Conservation (phyloP, 164 flowering plant genomes). For the Akebia trifoliata region DNA sequence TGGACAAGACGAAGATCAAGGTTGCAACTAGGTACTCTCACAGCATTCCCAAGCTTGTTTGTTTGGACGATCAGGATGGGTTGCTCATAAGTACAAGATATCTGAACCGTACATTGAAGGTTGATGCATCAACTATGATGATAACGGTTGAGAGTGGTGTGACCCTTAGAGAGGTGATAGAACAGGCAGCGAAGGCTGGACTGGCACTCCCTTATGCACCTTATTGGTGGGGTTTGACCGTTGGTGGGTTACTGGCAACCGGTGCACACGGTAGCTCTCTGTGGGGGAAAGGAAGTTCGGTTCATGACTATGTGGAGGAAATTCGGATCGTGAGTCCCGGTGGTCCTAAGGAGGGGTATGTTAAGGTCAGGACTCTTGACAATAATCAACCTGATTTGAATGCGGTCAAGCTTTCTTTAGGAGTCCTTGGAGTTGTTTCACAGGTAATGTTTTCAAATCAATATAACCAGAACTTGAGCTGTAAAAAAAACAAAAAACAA, state of each 20-base stretch:
- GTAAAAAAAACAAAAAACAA: too few relatives aligned
- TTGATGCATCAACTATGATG: slow-evolving; percentile 28
- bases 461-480: too few relatives aligned
- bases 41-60: slow-evolving; percentile 63
- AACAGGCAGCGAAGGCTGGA: slow-evolving; percentile 45
- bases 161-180: slow-evolving; percentile 45
- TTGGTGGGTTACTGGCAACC: slow-evolving; percentile 61
- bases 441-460: slow-evolving; percentile 39
- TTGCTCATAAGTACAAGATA: slow-evolving; percentile 55
- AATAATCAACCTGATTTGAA: slow-evolving; percentile 32
- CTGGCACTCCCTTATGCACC: slow-evolving; percentile 64
- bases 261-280: slow-evolving; percentile 82
- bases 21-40: slow-evolving; percentile 52
- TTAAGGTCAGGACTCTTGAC: slow-evolving; percentile 32
- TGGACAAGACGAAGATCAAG: slow-evolving; percentile 40
- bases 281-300: slow-evolving; percentile 62
- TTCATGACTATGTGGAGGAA: slow-evolving; percentile 55
- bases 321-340: slow-evolving; percentile 52
- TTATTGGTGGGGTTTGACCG: slow-evolving; percentile 78
- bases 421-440: slow-evolving; percentile 75
- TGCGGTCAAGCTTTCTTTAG: slow-evolving; percentile 61
- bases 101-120: slow-evolving; percentile 28
- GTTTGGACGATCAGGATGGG: slow-evolving; percentile 52
- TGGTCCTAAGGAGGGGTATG: slow-evolving; percentile 42
- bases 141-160: slow-evolving; percentile 60